A percentile compares a stretch with the other conserved stretches of the same genome.
These are phyloP conservation scores for Pichia sp. DNA, from an alignment of 1,139 yeast species.

Conservation along the genomic window DNA sequence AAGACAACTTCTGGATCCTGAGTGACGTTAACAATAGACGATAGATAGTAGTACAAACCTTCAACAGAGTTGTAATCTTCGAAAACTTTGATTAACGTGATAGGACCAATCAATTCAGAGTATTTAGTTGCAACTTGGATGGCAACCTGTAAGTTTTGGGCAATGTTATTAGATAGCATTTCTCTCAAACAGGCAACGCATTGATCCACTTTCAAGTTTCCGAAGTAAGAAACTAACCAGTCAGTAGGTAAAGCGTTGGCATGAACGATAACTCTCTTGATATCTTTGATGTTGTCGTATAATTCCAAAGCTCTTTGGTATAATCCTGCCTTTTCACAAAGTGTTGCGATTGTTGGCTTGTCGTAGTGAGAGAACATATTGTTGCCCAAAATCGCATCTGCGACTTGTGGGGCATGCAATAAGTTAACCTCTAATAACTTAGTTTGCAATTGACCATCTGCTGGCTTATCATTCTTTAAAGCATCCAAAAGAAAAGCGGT, in stretches of 20 bases:
- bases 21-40: slow-evolving; percentile 87
- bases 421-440: slow-evolving; percentile 89
- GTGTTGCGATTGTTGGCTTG: slow-evolving; percentile 83
- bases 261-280: slow-evolving; percentile 89
- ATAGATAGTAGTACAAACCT: slow-evolving; percentile 90
- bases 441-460: slow-evolving; percentile 95
- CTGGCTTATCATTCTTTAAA: slow-evolving; percentile 86
- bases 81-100: slow-evolving; percentile 78
- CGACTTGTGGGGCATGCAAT: slow-evolving; percentile 97
- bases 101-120: slow-evolving; percentile 88
- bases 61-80: slow-evolving; percentile 90
- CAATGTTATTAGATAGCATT: slow-evolving; percentile 69
- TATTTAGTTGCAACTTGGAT: slow-evolving; percentile 96
- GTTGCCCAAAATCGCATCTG: slow-evolving; percentile 96
- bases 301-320: slow-evolving; percentile 94
- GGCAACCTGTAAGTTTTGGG: slow-evolving; percentile 86
- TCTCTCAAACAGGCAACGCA: slow-evolving; percentile 83
- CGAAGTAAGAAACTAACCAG: slow-evolving; percentile 90
- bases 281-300: slow-evolving; percentile 90
- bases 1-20: slow-evolving; percentile 94
- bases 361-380: slow-evolving; percentile 95
- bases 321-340: slow-evolving; percentile 92
- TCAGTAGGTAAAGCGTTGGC: slow-evolving; percentile 83
- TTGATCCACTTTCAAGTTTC: slow-evolving; percentile 92
- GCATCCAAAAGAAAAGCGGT: slow-evolving; percentile 98